Conservation (phyloP, 169 alveolate species). For the Plasmodium ovale region DNA sequence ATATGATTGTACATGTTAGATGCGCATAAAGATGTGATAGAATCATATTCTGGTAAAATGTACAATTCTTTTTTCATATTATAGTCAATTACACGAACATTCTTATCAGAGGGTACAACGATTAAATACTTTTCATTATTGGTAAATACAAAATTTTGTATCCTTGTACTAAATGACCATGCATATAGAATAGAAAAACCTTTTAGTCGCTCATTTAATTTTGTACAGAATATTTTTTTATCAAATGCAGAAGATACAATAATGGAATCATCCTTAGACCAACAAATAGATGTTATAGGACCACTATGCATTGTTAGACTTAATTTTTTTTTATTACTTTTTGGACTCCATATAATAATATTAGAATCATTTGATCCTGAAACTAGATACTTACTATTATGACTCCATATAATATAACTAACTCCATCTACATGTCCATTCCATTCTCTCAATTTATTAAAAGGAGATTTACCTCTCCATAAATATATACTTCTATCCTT, state of each 20-base stretch:
- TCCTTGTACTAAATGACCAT: constrained; percentile 79
- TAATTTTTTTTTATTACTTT: constrained; percentile 55
- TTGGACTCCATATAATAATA: constrained; percentile 83
- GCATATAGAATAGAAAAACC: constrained; percentile 64
- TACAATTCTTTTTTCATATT: constrained; percentile 53
- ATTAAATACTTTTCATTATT: constrained; percentile 80
- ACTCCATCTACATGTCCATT: constrained; percentile 81
- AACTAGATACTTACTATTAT: constrained; percentile 78
- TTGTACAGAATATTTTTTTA: constrained; percentile 77
- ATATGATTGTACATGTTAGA: constrained; percentile 81
- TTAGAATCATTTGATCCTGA: constrained; percentile 80
- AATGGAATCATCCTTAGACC: constrained; percentile 79
- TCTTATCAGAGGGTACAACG: constrained; percentile 80
- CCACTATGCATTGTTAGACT: constrained; percentile 79
- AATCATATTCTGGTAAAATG: constrained; percentile 82
- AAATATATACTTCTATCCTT: constrained; percentile 81
- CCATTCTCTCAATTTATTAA: constrained; percentile 79
- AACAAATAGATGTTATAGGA: constrained; percentile 74
- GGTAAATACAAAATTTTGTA: constrained; percentile 78
- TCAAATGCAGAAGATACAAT: constrained; percentile 81
- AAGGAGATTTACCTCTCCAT: constrained; percentile 80
- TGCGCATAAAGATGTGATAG: constrained; percentile 80
- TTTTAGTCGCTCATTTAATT: constrained; percentile 65
- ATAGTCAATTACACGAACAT: constrained; percentile 80
- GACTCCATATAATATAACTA: constrained; percentile 83